Evolutionary conservation across 192 early-diverging fungal species (phyloP).

Genomic region (Funneliformis mosseae): DNA sequence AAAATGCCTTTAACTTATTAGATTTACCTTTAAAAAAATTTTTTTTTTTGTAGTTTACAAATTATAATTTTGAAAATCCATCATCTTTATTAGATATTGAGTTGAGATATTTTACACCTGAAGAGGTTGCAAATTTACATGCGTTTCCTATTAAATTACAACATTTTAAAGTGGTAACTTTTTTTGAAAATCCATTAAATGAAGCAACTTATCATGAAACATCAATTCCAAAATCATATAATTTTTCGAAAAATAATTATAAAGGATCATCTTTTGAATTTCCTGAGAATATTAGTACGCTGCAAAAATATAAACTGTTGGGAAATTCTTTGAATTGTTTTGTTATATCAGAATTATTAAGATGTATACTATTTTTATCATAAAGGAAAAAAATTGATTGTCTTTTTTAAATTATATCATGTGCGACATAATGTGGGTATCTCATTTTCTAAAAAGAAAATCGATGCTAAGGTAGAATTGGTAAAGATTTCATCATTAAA

Average conservation of each 20-base stretch:
- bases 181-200: constrained; percentile 13
- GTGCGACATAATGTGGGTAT: too few relatives aligned
- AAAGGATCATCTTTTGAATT: constrained; percentile 59
- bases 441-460: too few relatives aligned
- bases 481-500: too few relatives aligned
- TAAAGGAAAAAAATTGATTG: too few relatives aligned
- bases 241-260: constrained; percentile 37
- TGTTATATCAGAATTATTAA: constrained; percentile 77
- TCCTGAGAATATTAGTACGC: constrained; percentile 59
- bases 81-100: constrained; percentile 67
- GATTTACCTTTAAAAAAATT: not conserved
- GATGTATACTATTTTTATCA: constrained; percentile 59
- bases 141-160: constrained; percentile 63
- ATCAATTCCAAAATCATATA: constrained; percentile 56
- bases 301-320: constrained; percentile 76
- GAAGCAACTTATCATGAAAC: constrained; percentile 8
- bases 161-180: not conserved
- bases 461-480: too few relatives aligned
- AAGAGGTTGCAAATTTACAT: constrained; percentile 80
- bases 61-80: constrained; percentile 67
- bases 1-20: not conserved
- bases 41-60: constrained; percentile 39
- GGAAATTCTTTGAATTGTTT: constrained; percentile 88
- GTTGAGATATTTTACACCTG: constrained; percentile 80
- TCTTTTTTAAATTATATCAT: too few relatives aligned